Evolutionary conservation across 805 yeast genomes (phyloP).

Genomic region (Wickerhamomyces strasburgensis): DNA sequence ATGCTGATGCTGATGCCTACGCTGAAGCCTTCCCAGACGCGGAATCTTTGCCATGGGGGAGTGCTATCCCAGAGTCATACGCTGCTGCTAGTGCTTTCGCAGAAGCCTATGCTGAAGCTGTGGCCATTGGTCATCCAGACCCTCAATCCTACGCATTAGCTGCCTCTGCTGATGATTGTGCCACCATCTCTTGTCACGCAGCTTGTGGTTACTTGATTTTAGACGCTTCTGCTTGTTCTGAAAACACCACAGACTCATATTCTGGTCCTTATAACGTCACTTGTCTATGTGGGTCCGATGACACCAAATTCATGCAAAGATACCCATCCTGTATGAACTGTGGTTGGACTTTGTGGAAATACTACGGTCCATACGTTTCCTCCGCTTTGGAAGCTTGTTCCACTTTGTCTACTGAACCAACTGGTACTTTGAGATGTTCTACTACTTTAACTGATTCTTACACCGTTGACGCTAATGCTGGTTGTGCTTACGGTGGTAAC

Average conservation of each 20-base stretch:
- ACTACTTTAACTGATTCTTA: slow-evolving; percentile 21
- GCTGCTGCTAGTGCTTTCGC: slow-evolving; percentile 25
- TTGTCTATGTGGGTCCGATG: slow-evolving; percentile 29
- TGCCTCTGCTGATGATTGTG: slow-evolving; percentile 28
- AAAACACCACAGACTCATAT: slow-evolving; percentile 17
- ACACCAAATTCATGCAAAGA: slow-evolving; percentile 23
- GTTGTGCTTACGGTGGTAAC: slow-evolving; percentile 16
- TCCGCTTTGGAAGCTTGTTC: slow-evolving; percentile 30
- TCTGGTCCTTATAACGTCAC: slow-evolving; percentile 27
- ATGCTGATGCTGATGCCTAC: neutral
- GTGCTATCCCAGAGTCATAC: slow-evolving; percentile 18
- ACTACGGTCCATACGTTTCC: slow-evolving; percentile 30
- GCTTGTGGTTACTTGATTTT: slow-evolving; percentile 31
- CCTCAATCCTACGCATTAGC: slow-evolving; percentile 28
- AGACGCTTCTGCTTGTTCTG: slow-evolving; percentile 27
- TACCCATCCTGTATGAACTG: slow-evolving; percentile 34
- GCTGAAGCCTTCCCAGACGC: slow-evolving; percentile 5
- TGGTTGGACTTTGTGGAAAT: slow-evolving; percentile 37
- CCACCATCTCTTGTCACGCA: slow-evolving; percentile 30
- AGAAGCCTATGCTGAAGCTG: slow-evolving; percentile 24
- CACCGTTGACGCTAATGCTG: slow-evolving; percentile 17
- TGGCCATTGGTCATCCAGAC: slow-evolving; percentile 28
- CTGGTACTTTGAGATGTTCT: slow-evolving; percentile 31
- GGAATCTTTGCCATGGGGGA: slow-evolving; percentile 19
- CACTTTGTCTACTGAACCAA: slow-evolving; percentile 30